Conservation (phyloP, 345 rosid species). For the Jatropha curcas region DNA sequence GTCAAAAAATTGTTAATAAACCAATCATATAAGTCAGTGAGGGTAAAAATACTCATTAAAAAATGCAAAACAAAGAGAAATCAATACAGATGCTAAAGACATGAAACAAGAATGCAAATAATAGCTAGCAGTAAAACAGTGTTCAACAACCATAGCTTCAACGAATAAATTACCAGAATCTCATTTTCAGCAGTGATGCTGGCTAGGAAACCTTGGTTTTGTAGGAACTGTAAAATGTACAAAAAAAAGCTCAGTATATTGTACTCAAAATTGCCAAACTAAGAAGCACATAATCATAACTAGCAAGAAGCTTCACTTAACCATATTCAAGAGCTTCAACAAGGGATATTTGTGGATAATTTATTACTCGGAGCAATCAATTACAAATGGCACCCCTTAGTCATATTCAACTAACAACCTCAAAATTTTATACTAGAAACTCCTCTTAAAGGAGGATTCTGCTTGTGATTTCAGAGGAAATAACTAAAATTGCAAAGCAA, state of each 20-base stretch:
- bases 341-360: neutral
- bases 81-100: neutral
- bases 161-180: conserved; percentile 26
- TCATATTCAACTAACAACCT: neutral
- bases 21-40: neutral
- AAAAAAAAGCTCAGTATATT: neutral
- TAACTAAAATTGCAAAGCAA: neutral
- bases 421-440: neutral
- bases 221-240: conserved; percentile 24
- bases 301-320: neutral
- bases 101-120: neutral
- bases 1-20: neutral
- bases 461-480: neutral
- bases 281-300: neutral
- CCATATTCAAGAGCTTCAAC: neutral
- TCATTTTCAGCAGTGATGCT: conserved; percentile 28
- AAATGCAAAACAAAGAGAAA: neutral
- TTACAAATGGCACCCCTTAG: neutral
- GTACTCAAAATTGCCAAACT: neutral
- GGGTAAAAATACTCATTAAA: neutral
- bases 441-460: neutral
- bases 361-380: neutral
- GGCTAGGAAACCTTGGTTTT: conserved; percentile 31
- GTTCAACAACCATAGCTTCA: neutral
- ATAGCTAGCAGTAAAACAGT: neutral